Evolutionary conservation across 148 eudicot species (phyloP).

Genomic region (Suaeda aralocaspica): DNA sequence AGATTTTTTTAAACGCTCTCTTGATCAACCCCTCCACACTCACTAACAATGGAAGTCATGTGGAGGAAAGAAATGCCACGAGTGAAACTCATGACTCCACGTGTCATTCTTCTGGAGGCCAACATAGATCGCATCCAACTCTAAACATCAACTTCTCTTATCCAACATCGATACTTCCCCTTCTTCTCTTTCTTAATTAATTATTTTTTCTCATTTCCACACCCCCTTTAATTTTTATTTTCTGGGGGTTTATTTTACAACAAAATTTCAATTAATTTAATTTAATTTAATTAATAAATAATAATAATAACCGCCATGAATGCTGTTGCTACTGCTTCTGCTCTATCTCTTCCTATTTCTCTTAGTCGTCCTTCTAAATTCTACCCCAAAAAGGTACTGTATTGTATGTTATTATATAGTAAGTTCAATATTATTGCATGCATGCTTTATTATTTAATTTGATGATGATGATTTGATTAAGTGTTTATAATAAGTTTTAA

Average conservation of each 20-base stretch:
- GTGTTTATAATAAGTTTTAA: too few relatives aligned
- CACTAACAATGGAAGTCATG: conserved; percentile 14
- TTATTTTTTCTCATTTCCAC: neutral
- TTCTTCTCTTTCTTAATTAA: conserved; percentile 4
- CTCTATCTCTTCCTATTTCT: conserved; percentile 62
- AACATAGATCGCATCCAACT: conserved; percentile 47
- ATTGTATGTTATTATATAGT: neutral
- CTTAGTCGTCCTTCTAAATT: conserved; percentile 42
- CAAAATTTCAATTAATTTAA: too few relatives aligned
- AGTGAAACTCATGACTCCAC: conserved; percentile 32
- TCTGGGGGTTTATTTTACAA: conserved; percentile 7
- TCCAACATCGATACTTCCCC: conserved; percentile 25
- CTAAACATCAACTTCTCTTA: conserved; percentile 38
- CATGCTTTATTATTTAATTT: neutral
- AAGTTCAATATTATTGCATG: neutral
- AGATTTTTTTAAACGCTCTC: too few relatives aligned
- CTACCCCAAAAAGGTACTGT: conserved; percentile 43
- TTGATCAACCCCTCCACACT: neutral
- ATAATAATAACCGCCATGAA: conserved; percentile 41
- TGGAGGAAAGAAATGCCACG: conserved; percentile 37
- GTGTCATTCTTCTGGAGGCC: conserved; percentile 47
- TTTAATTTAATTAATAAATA: too few relatives aligned
- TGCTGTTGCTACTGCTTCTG: conserved; percentile 52
- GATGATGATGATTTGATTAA: neutral
- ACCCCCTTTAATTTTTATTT: too few relatives aligned